phyloP scores from a whole-genome alignment of 495 filamentous ascomycete genomes.

The Hapsidospora chrysogenum region DNA sequence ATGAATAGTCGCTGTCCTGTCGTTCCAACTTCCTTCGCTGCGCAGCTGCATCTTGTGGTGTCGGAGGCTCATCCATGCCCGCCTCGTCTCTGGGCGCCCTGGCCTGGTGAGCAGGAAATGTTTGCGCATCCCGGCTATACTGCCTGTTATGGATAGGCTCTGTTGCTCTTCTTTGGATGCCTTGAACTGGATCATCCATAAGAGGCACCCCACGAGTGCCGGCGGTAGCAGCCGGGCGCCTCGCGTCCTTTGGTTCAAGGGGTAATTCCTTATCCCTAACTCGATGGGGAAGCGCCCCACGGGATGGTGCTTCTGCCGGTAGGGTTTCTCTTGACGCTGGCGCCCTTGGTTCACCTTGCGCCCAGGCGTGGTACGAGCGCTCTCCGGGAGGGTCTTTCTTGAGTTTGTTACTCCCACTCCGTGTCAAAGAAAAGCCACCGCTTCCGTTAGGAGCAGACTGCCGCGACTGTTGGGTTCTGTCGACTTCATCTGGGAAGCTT shows the following conservation, averaged over 20 bases:
- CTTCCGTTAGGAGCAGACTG: too few species aligned
- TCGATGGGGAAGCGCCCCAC: too few species aligned
- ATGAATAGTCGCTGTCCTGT: conserved; percentile 9
- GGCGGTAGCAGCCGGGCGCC: neutral
- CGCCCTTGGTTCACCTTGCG: conserved; percentile 8
- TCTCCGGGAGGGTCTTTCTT: conserved; percentile 27
- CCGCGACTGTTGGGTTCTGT: conserved; percentile 6
- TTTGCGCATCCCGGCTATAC: too few species aligned
- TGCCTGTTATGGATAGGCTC: neutral
- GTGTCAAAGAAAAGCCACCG: conserved; percentile 13
- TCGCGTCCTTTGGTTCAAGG: neutral
- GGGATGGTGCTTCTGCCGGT: too few species aligned
- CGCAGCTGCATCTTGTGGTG: neutral
- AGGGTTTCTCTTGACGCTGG: too few species aligned
- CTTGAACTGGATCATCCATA: too few species aligned
- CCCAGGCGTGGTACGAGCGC: conserved; percentile 18
- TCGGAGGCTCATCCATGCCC: neutral
- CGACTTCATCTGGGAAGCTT: too few species aligned
- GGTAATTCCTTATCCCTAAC: neutral
- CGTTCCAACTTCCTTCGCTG: conserved; percentile 4
- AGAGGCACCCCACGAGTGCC: too few species aligned
- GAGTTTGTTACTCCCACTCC: conserved; percentile 29
- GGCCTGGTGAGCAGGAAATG: too few species aligned
- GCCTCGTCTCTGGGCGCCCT: too few species aligned
- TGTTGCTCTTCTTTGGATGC: neutral